Evolutionary conservation across 371 early-diverging fungal genomes (phyloP).

Genomic region (Basidiobolus meristosporus): DNA sequence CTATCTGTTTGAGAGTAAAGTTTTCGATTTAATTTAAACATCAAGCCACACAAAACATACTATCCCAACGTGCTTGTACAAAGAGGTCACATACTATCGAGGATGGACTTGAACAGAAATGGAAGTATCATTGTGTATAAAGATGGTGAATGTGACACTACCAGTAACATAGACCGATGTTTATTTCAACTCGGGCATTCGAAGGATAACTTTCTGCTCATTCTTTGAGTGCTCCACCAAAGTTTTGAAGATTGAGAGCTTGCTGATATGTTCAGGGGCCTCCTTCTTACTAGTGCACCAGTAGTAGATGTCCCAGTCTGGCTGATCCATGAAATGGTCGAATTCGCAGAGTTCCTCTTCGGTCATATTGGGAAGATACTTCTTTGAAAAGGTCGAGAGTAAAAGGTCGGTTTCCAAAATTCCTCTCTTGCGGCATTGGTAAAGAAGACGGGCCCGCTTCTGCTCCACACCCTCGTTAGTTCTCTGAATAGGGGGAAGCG

Average conservation of each 20-base stretch:
- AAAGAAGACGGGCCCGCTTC: constrained; percentile 41
- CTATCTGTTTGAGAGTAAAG: no score
- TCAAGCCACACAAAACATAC: no score
- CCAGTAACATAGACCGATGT: no score
- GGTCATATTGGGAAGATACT: constrained; percentile 28
- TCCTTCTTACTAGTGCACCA: constrained; percentile 60
- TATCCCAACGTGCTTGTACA: no score
- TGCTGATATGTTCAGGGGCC: constrained; percentile 29
- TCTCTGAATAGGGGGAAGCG: no score
- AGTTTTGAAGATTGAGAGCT: constrained; percentile 29
- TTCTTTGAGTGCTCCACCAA: constrained; percentile 45
- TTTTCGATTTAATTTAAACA: no score
- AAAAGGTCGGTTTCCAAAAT: constrained; percentile 87
- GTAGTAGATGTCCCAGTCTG: constrained; percentile 94
- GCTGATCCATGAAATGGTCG: constrained; percentile 71
- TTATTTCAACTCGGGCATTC: constrained; percentile 49
- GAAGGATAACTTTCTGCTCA: constrained; percentile 34
- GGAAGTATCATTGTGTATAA: no score
- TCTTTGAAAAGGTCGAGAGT: constrained; percentile 65
- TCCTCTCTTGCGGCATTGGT: constrained; percentile 84
- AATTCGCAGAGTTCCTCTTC: constrained; percentile 44
- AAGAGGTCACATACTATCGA: no score
- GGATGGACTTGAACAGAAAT: no score
- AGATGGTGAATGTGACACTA: no score
- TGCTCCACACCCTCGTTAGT: no score